Evolutionary conservation across 345 rosid genomes (phyloP).

Genomic region (Acer yangbiense): DNA sequence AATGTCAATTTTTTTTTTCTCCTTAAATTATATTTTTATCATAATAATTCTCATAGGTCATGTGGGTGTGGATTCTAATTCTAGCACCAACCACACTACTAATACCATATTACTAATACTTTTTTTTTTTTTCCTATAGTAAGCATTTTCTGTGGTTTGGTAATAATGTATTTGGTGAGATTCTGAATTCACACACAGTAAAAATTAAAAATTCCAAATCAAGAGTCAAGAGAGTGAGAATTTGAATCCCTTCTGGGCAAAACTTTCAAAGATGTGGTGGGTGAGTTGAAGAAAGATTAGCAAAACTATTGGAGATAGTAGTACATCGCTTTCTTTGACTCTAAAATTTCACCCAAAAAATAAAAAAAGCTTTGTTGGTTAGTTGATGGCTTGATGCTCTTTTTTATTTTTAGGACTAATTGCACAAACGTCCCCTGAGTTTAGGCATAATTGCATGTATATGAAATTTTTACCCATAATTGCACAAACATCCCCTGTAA

Average conservation of each 20-base stretch:
- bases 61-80: not conserved
- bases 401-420: no score
- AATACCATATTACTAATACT: not conserved
- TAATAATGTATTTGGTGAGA: not conserved
- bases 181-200: not conserved
- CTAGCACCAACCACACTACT: not conserved
- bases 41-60: not conserved
- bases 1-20: no score
- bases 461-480: no score
- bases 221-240: not conserved
- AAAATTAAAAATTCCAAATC: no score
- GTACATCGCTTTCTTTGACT: not conserved
- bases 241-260: not conserved
- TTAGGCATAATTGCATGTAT: no score
- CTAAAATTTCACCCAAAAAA: not conserved
- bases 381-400: no score
- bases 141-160: not conserved
- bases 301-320: not conserved
- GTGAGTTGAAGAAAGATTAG: not conserved
- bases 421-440: no score
- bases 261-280: not conserved
- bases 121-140: not conserved
- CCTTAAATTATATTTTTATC: no score
- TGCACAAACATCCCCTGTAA: no score
- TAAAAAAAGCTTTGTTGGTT: not conserved